Evolutionary conservation across 2,329 filamentous ascomycete species (phyloP).

Genomic region (Alternaria ethzedia): DNA sequence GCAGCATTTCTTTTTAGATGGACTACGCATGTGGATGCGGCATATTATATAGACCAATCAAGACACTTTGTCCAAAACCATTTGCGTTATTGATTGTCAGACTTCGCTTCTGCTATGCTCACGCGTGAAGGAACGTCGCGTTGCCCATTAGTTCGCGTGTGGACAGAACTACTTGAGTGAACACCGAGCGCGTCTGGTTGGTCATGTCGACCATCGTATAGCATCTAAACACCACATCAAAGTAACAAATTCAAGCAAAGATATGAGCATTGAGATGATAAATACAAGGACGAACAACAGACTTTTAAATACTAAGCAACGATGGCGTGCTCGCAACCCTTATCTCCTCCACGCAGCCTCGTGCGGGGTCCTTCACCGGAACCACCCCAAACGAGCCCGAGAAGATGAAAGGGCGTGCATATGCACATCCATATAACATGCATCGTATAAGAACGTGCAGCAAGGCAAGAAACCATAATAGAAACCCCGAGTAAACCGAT

Average conservation of each 20-base stretch:
- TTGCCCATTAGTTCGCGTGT: too few relatives aligned
- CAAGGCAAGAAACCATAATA: background rate
- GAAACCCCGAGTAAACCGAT: background rate
- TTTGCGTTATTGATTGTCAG: background rate
- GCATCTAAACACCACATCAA: too few relatives aligned
- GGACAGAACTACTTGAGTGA: too few relatives aligned
- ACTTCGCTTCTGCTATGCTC: background rate
- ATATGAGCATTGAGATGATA: too few relatives aligned
- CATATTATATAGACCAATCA: slow-evolving; percentile 16
- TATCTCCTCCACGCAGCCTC: background rate
- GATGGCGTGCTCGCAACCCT: background rate
- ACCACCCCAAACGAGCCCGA: background rate
- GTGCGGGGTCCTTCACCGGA: slow-evolving; percentile 11
- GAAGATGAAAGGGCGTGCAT: background rate
- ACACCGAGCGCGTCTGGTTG: too few relatives aligned
- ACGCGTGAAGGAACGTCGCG: background rate
- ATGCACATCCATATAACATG: background rate
- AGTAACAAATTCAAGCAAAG: too few relatives aligned
- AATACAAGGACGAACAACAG: too few relatives aligned
- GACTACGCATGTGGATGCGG: slow-evolving; percentile 6
- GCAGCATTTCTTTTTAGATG: background rate
- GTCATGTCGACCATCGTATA: too few relatives aligned
- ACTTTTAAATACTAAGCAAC: background rate
- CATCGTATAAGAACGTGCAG: background rate
- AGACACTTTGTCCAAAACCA: background rate